Evolutionary conservation across 2,329 filamentous ascomycete genomes (phyloP), one percentile per base, ranked within the genome.

Genomic region (Scortechinia acanthostroma): DNA sequence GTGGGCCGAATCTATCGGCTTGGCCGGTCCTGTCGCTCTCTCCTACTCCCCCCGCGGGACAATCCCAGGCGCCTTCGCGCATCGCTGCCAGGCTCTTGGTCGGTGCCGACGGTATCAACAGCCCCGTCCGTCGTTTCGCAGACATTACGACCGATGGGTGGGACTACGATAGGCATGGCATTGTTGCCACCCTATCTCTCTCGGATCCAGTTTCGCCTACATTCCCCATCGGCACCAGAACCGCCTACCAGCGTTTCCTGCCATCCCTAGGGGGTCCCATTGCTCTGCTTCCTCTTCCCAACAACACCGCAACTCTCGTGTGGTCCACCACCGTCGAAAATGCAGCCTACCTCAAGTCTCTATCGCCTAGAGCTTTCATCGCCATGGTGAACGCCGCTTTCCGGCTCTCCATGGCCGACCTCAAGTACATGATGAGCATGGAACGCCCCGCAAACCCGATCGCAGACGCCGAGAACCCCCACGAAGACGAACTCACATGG

Each of bases 371-470:
- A 6, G 71, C 78, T 49, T 80, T 83, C 55, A 58, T 70, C 3
- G 70, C 76, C 19, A 77, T 79, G 69, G 73, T 84, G 50, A 83
- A 83, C 51, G 80, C 78, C 2, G 80, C 77, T 4, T 82, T 84
- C 62, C 70, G 77, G 22, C 66, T 84, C 15, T 66, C 70, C 30
- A 67, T 73, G 45, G 69, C 72, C 2, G 80, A 84, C 55, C 62
- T 84, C 2, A 68, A 69, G 20, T 83, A 80, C 59, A 70, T 83
- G 59, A 71, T 80, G 55, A 67, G 66, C 5, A 64, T 79, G 33
- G 62, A 70, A 13, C 64, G 70, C n/a, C 53, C 59, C 3, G 40
- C 48, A 2, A 44, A 48, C 15, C 33, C 47, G 25, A 49, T 45
- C 16, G 46, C 45, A 21, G 43, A 50, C 16, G 21, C 45, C 13